Base-by-base conservation (phyloP, 345 rosid species). In the Diplotaxis tenuifolia region DNA sequence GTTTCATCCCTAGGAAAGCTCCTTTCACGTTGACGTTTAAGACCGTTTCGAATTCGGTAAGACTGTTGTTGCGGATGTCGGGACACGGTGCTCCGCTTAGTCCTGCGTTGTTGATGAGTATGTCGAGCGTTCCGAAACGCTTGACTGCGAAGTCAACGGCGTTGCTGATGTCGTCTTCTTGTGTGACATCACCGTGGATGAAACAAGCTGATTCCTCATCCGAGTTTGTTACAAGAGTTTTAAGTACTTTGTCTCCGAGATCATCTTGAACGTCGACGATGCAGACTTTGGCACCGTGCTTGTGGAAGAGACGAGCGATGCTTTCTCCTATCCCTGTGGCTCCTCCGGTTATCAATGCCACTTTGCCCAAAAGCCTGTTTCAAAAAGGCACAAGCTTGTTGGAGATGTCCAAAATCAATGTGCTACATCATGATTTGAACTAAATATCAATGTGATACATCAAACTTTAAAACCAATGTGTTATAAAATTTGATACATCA, bases 321-420 rank as follows among this genome's bases (percentile, higher is more conserved):
- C 89, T 86, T 82, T 94, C 97, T 15, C 98, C 98, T 40, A 94
- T 91, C 55, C 98, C 98, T 12, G 81, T 68, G 38, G 96, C 93
- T 83, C 93, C 98, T 60, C 98, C 95, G 0, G 96, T 91, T 32
- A 94, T 79, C 75, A 91, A 65, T 42, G 97, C 95, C 21, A 91
- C 93, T 78, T 88, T 87, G 72, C 93, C 96, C 8, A 67, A 74
- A 29, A 94, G 79, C 78, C 96, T 93, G 67, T 34, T 34, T 10
- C 4, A 25, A 25, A 9, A 34, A 34, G 40, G 11, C 40, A 14
- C 40, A 34, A 9, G 40, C 40, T 34, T 34, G 40, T 34, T 34
- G 40, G 7, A 31, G 7, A 9, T 31, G 34, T 31, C 7, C 2
- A 7, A 31, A 5, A 31, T 31, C 34, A 31, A 31, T 31, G 34